phyloP scores from a whole-genome alignment of 257 asterid genomes.

The Solanum peruvianum region DNA sequence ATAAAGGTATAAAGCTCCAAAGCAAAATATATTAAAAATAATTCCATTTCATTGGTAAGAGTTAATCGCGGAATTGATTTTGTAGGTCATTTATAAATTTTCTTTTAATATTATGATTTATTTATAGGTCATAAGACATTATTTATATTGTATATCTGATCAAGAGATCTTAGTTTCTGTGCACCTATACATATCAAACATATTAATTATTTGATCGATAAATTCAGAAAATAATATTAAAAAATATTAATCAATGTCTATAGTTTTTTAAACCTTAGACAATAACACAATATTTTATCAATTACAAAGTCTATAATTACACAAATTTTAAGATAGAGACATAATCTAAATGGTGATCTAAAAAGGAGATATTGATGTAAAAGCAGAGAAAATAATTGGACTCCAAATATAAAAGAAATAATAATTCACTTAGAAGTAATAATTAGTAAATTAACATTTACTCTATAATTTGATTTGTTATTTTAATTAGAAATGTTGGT shows the following conservation, averaged over 20 bases:
- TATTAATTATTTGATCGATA: too few species aligned
- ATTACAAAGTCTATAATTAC: background rate
- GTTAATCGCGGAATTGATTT: too few species aligned
- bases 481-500: background rate
- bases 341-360: background rate
- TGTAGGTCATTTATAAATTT: background rate
- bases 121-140: too few species aligned
- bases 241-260: background rate
- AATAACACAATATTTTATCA: background rate
- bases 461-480: background rate
- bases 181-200: too few species aligned
- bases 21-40: background rate
- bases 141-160: background rate
- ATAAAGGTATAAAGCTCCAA: background rate
- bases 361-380: background rate
- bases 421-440: background rate
- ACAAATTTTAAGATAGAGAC: background rate
- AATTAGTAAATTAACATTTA: background rate
- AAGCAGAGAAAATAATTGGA: background rate
- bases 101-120: too few species aligned
- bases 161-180: background rate
- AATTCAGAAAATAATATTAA: background rate
- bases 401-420: background rate
- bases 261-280: background rate
- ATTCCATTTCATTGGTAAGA: background rate